These are phyloP conservation scores for Chytriomyces sp. DNA, from an alignment of 192 early-diverging fungal genomes.

Conservation along the genomic window DNA sequence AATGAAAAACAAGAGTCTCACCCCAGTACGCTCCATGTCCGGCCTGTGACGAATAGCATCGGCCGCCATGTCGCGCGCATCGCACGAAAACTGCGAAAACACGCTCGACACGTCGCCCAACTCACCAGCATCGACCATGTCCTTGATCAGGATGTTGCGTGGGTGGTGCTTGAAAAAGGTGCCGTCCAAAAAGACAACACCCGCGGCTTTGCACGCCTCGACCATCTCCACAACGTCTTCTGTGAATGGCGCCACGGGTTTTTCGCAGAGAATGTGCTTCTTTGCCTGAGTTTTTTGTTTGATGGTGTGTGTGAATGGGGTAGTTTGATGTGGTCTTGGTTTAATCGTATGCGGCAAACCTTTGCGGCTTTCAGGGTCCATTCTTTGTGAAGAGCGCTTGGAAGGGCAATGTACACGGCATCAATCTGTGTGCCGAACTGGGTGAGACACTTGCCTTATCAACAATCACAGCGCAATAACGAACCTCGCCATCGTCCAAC, in stretches of 20 bases:
- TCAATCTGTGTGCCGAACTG: slow-evolving; percentile 17
- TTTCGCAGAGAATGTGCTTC: slow-evolving; percentile 40
- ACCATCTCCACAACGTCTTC: slow-evolving; percentile 28
- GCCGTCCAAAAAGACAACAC: slow-evolving; percentile 39
- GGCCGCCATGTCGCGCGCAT: slow-evolving; percentile 21
- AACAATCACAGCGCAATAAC: background rate
- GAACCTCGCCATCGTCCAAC: slow-evolving; percentile 27
- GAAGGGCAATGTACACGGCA: slow-evolving; percentile 37
- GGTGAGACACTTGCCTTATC: background rate
- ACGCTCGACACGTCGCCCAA: slow-evolving; percentile 32
- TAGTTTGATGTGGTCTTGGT: background rate
- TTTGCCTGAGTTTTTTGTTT: slow-evolving; percentile 23
- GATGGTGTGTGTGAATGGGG: background rate
- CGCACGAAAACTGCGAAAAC: slow-evolving; percentile 29
- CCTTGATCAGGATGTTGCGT: slow-evolving; percentile 21
- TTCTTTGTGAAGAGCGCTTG: slow-evolving; percentile 30
- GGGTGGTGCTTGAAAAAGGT: slow-evolving; percentile 42
- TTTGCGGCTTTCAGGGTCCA: slow-evolving; percentile 35
- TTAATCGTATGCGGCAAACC: background rate
- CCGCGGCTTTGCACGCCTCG: slow-evolving; percentile 14
- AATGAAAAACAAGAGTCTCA: background rate
- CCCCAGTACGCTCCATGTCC: slow-evolving; percentile 28
- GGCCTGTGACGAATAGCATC: slow-evolving; percentile 24
- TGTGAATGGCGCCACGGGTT: slow-evolving; percentile 32
- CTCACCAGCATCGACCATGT: slow-evolving; percentile 29